Evolutionary conservation across 306 rosid genomes (phyloP).

Genomic region (Dryas octopetala): DNA sequence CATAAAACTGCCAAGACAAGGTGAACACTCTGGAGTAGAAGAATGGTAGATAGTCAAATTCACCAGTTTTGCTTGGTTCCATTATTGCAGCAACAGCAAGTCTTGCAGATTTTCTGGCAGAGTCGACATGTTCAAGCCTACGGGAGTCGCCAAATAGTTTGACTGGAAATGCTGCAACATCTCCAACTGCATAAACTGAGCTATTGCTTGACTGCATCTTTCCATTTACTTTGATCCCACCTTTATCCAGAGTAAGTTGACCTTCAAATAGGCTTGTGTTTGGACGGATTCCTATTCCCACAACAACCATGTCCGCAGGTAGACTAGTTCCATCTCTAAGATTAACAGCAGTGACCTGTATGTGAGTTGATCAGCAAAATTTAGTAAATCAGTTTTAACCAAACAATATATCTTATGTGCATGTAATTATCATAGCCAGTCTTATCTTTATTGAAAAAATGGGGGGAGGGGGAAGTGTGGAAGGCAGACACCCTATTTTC

Average conservation of each 20-base stretch:
- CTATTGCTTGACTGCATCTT: constrained; percentile 81
- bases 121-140: constrained; percentile 94
- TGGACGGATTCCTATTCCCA: constrained; percentile 98
- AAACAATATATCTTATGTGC: neutral
- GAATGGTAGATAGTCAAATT: constrained; percentile 87
- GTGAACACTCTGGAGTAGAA: constrained; percentile 94
- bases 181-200: constrained; percentile 91
- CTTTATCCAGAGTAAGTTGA: constrained; percentile 92
- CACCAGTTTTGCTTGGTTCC: constrained; percentile 62
- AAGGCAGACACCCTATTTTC: neutral
- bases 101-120: constrained; percentile 80
- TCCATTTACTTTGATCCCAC: constrained; percentile 97
- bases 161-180: constrained; percentile 96
- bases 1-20: constrained; percentile 95
- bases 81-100: constrained; percentile 76
- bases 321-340: constrained; percentile 77
- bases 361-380: constrained; percentile 12
- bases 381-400: neutral
- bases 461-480: neutral
- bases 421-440: neutral
- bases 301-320: constrained; percentile 84
- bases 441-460: neutral
- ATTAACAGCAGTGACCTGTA: constrained; percentile 79
- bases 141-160: constrained; percentile 82
- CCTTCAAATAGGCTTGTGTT: constrained; percentile 95